Base-by-base conservation (phyloP, 768 basidiomycete genomes). In the Termitomyces sp. region DNA sequence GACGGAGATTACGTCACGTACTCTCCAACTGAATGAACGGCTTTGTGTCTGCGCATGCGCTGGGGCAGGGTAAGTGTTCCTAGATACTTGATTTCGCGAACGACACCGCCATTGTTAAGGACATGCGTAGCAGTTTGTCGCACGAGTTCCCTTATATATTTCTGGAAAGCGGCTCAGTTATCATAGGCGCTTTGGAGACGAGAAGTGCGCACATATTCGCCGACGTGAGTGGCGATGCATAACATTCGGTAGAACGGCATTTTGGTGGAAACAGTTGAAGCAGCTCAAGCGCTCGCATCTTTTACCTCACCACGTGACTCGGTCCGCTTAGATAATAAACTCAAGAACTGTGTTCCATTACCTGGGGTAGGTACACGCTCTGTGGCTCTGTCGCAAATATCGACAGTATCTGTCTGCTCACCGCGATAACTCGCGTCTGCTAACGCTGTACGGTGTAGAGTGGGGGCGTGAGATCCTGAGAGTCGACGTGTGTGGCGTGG, bases 241-340 rank as follows among this genome's bases (percentile, higher is more conserved):
- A 93, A 65, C 79, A 95, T 83, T 66, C 92, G 85, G 74, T 95
- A 95, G 67, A 94, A 81, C 5, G 92, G 92, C 92, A 95, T 95
- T 66, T 66, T 68, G 41, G 47, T 17, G 29, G n/a, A n/a, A n/a
- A n/a, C n/a, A n/a, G n/a, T n/a, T n/a, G n/a, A n/a, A n/a, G n/a
- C n/a, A n/a, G n/a, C n/a, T n/a, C n/a, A n/a, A n/a, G n/a, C n/a
- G n/a, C 42, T 54, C 2, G n/a, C 9, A 7, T n/a, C n/a, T n/a
- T n/a, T n/a, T n/a, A n/a, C n/a, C n/a, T n/a, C n/a, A n/a, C 3
- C 49, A 51, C 27, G 50, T 51, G 50, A 51, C 50, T 51, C 5
- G 1, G 12, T 8, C 16, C 2, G 37, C n/a, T 38, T 37, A 40
- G 23, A 51, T 38, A 51, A 38, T n/a, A n/a, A n/a, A n/a, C n/a